phyloP scores from a whole-genome alignment of 495 filamentous ascomycete species.

The Parathielavia appendiculata region DNA sequence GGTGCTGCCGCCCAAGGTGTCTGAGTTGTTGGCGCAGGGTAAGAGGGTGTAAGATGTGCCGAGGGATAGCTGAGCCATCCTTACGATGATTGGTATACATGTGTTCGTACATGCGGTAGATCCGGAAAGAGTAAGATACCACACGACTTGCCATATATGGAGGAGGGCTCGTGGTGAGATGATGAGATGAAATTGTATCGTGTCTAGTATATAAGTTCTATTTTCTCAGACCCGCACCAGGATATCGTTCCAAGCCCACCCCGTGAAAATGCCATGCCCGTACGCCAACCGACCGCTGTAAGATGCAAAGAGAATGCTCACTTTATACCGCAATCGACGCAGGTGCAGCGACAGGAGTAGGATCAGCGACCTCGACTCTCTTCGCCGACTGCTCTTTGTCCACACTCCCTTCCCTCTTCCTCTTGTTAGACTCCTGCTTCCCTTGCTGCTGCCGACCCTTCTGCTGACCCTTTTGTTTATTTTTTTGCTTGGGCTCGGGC shows the following conservation, averaged over 20 bases:
- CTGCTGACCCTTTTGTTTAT: conserved; percentile 7
- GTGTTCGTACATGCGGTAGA: too few species aligned
- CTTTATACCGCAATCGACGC: conserved; percentile 7
- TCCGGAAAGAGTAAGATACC: too few species aligned
- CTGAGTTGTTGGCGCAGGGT: conserved; percentile 48
- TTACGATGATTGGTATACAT: background rate
- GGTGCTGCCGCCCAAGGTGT: conserved; percentile 87
- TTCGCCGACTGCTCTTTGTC: conserved; percentile 5
- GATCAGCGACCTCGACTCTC: background rate
- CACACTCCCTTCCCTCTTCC: conserved; percentile 16
- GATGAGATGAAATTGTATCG: background rate
- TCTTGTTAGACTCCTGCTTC: conserved; percentile 19
- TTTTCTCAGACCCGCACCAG: background rate
- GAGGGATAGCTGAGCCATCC: background rate
- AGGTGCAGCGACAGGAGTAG: background rate
- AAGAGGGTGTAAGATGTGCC: conserved; percentile 42
- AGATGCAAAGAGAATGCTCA: conserved; percentile 4
- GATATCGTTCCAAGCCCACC: conserved; percentile 8
- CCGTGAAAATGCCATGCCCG: conserved; percentile 1
- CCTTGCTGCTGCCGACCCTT: background rate
- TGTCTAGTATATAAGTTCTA: background rate
- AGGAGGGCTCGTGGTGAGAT: background rate
- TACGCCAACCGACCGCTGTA: conserved; percentile 3
- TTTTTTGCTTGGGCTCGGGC: conserved; percentile 12
- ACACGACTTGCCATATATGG: too few species aligned